These are phyloP conservation scores for Catenaria anguillulae DNA, from an alignment of 371 early-diverging fungal species.

Conservation along the genomic window DNA sequence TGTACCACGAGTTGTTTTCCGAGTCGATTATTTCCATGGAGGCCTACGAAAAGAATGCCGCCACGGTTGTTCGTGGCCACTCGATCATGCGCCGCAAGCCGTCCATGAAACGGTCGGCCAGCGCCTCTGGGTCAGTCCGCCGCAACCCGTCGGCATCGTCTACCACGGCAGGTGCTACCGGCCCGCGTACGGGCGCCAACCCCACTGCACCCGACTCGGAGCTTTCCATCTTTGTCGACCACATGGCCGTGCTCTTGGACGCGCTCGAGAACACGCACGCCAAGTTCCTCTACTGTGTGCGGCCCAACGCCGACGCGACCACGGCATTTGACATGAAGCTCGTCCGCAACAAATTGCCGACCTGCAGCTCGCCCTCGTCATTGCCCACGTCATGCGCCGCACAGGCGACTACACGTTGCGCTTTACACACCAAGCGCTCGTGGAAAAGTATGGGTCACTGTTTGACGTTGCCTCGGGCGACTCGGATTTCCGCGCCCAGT, in stretches of 20 bases:
- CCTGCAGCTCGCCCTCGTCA: neutral
- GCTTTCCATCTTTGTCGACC: neutral
- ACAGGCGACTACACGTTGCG: conserved; percentile 5
- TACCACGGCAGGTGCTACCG: neutral
- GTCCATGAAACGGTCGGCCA: neutral
- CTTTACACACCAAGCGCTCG: neutral
- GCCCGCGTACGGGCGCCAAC: neutral
- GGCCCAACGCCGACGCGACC: neutral
- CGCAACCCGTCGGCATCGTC: neutral
- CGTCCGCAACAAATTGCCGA: neutral
- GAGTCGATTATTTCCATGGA: conserved; percentile 4
- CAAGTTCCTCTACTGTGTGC: neutral
- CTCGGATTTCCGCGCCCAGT: neutral
- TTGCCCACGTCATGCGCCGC: conserved; percentile 1
- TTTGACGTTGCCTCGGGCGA: neutral
- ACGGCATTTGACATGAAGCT: neutral
- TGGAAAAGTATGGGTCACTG: neutral
- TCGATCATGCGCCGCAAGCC: conserved; percentile 5
- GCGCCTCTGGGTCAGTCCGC: neutral
- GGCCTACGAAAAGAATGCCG: neutral
- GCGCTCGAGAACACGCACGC: conserved; percentile 1
- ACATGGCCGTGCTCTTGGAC: neutral
- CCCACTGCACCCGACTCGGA: neutral
- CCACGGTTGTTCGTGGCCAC: conserved; percentile 3
- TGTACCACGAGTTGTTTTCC: neutral